Evolutionary conservation across 306 rosid species (phyloP).

Genomic region (Albizia julibrissin): DNA sequence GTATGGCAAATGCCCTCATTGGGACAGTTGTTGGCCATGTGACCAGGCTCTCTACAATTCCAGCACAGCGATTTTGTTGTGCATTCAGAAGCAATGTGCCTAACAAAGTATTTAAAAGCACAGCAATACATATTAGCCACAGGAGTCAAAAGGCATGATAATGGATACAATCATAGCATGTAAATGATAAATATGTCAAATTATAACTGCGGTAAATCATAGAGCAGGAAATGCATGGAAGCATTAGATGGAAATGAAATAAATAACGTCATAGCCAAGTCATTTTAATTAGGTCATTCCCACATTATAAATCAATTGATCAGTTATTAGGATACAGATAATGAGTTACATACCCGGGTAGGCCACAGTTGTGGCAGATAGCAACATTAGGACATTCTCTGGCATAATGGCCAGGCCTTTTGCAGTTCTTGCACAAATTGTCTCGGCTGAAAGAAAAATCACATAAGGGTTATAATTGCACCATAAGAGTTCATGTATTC

Average conservation of each 20-base stretch:
- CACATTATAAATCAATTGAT: not conserved
- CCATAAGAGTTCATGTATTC: conserved; percentile 9
- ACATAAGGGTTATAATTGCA: conserved; percentile 10
- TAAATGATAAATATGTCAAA: not conserved
- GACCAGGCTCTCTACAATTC: conserved; percentile 98
- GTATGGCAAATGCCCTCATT: conserved; percentile 98
- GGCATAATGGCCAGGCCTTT: conserved; percentile 97
- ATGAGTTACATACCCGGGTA: conserved; percentile 76
- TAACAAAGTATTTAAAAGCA: conserved; percentile 34
- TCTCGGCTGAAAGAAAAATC: conserved; percentile 73
- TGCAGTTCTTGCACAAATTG: conserved; percentile 97
- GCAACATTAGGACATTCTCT: conserved; percentile 99
- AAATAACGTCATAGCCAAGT: conserved; percentile 1
- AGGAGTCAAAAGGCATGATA: not conserved
- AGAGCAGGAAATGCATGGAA: not conserved
- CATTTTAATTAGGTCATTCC: not conserved
- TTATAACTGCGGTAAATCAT: not conserved
- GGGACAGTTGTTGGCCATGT: conserved; percentile 90
- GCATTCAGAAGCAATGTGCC: conserved; percentile 98
- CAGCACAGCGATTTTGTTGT: conserved; percentile 92
- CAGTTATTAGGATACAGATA: conserved; percentile 18
- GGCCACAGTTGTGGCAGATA: conserved; percentile 91
- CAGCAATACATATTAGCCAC: conserved; percentile 2
- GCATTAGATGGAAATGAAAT: conserved; percentile 2
- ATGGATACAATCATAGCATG: conserved; percentile 11